phyloP scores from a whole-genome alignment of 2,329 filamentous ascomycete species.

The Fusarium fujikuroi region DNA sequence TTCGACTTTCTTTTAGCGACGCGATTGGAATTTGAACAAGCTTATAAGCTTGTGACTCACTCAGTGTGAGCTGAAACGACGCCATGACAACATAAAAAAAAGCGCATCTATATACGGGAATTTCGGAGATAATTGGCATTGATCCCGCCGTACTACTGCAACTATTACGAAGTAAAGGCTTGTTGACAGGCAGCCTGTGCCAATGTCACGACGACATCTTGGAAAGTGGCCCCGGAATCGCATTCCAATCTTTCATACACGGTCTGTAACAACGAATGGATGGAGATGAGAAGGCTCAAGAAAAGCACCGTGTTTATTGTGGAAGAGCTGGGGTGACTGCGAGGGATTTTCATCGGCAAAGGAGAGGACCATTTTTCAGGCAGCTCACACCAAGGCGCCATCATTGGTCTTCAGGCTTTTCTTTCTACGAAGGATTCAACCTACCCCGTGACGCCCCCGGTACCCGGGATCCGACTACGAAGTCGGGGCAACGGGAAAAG shows the following conservation, averaged over 20 bases:
- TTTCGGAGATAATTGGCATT: slow-evolving; percentile 19
- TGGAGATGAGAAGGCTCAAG: slow-evolving; percentile 34
- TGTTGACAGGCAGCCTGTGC: neutral
- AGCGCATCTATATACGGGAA: slow-evolving; percentile 33
- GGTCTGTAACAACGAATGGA: slow-evolving; percentile 22
- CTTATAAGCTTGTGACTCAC: slow-evolving; percentile 32
- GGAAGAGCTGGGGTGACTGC: slow-evolving; percentile 18
- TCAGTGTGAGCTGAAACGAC: slow-evolving; percentile 31
- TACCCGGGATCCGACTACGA: slow-evolving; percentile 12
- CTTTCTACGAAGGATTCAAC: slow-evolving; percentile 21
- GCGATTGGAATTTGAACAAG: slow-evolving; percentile 32
- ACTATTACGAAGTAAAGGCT: slow-evolving; percentile 6
- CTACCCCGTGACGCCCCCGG: slow-evolving; percentile 32
- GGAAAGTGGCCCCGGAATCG: slow-evolving; percentile 31
- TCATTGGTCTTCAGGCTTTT: slow-evolving; percentile 26
- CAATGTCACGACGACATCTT: slow-evolving; percentile 15
- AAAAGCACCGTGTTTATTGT: slow-evolving; percentile 37
- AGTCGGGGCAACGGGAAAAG: slow-evolving; percentile 26
- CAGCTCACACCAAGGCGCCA: slow-evolving; percentile 1
- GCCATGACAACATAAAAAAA: slow-evolving; percentile 30
- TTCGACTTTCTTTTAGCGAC: slow-evolving; percentile 25
- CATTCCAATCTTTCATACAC: slow-evolving; percentile 24
- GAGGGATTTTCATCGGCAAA: slow-evolving; percentile 9
- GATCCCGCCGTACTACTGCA: slow-evolving; percentile 15
- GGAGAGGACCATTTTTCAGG: slow-evolving; percentile 12